phyloP scores from a whole-genome alignment of 495 filamentous ascomycete genomes.

The Penicillium crystallinum region DNA sequence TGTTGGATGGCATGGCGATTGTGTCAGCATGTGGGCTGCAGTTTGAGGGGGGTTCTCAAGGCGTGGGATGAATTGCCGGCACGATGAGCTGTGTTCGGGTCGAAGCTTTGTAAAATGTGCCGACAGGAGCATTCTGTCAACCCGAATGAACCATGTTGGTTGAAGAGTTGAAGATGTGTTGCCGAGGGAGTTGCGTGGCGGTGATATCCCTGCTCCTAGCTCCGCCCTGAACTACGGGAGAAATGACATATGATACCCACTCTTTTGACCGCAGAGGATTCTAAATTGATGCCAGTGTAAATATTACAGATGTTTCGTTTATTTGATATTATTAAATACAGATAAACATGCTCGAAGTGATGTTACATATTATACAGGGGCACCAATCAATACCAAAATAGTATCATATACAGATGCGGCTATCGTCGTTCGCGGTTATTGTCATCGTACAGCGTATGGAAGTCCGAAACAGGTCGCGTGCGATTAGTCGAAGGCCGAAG shows the following conservation, averaged over 20 bases:
- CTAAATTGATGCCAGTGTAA: not conserved
- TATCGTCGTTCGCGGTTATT: not conserved
- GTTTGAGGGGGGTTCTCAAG: constrained; percentile 15
- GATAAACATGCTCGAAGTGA: not conserved
- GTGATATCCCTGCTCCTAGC: constrained; percentile 3
- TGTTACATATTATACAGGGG: constrained; percentile 2
- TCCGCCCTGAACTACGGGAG: constrained; percentile 2
- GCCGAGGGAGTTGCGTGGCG: constrained; percentile 16
- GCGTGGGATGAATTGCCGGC: constrained; percentile 10
- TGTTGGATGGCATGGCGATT: constrained; percentile 55
- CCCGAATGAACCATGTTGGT: constrained; percentile 18
- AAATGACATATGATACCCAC: constrained; percentile 4
- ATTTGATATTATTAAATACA: too few relatives aligned
- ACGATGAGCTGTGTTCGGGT: constrained; percentile 3
- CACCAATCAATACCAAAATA: not conserved
- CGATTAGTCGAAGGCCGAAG: constrained; percentile 44
- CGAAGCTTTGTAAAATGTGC: constrained; percentile 8
- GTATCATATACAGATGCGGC: not conserved
- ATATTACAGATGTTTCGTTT: too few relatives aligned
- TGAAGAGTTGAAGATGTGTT: constrained; percentile 9
- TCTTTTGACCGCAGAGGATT: not conserved
- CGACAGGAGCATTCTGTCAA: constrained; percentile 28
- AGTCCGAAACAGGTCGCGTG: constrained; percentile 20
- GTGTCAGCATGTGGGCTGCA: constrained; percentile 34
- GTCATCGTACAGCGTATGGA: constrained; percentile 25